A percentile compares a stretch with the other conserved stretches of the same genome.
Evolutionary conservation across 768 basidiomycete genomes (phyloP).

Genomic region (Collybia sordida): DNA sequence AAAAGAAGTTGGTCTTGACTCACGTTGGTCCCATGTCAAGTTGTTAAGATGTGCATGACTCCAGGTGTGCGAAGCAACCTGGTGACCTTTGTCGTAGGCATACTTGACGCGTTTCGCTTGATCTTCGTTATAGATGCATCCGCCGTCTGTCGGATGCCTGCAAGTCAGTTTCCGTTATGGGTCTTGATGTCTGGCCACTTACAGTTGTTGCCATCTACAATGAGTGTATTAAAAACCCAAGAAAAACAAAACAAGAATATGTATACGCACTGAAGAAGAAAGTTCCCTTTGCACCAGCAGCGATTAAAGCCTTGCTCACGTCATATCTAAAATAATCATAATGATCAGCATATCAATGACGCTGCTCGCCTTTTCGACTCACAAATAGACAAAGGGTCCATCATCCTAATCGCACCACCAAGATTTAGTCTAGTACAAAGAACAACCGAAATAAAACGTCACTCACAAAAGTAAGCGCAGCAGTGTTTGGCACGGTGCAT

Average conservation of each 20-base stretch:
- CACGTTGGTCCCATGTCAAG: slow-evolving; percentile 31
- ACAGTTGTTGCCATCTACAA: slow-evolving; percentile 36
- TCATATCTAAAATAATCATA: slow-evolving; percentile 25
- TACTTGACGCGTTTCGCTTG: slow-evolving; percentile 28
- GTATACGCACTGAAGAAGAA: slow-evolving; percentile 19
- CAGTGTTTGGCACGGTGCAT: slow-evolving; percentile 36
- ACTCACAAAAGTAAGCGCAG: slow-evolving; percentile 40
- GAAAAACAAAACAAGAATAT: not conserved
- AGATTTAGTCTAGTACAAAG: not conserved
- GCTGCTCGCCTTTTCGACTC: slow-evolving; percentile 5
- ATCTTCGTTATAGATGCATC: slow-evolving; percentile 35
- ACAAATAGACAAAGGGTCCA: slow-evolving; percentile 39
- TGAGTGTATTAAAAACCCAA: not conserved
- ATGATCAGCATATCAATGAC: not conserved
- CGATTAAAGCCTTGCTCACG: slow-evolving; percentile 22
- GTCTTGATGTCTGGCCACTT: not conserved
- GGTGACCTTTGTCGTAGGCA: slow-evolving; percentile 38
- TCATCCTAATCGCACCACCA: slow-evolving; percentile 32
- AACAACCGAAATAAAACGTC: not conserved
- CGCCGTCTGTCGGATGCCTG: slow-evolving; percentile 5
- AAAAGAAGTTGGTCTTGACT: slow-evolving; percentile 4
- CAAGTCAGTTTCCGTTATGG: no score
- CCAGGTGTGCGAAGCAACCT: slow-evolving; percentile 48
- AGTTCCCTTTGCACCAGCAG: slow-evolving; percentile 26
- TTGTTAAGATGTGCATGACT: slow-evolving; percentile 32